Evolutionary conservation across 1,139 yeast species (phyloP).

Genomic region (Blastobotrys serpentis): DNA sequence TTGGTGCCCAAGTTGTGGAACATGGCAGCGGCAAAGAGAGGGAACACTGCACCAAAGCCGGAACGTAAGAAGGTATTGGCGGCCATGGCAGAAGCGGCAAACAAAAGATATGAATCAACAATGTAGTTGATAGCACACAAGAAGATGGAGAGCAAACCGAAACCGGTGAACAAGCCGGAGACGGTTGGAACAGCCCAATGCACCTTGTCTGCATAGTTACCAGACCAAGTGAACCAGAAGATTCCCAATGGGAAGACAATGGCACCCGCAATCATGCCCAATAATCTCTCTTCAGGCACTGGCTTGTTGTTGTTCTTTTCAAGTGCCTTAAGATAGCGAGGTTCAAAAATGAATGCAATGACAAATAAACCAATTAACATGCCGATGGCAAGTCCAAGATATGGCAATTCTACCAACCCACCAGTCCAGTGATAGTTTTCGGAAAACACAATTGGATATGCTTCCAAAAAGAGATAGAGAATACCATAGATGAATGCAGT

Average conservation of each 20-base stretch:
- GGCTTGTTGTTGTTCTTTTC: slow-evolving; percentile 55
- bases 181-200: slow-evolving; percentile 88
- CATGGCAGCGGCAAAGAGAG: slow-evolving; percentile 76
- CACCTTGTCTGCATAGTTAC: slow-evolving; percentile 61
- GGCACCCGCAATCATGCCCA: slow-evolving; percentile 70
- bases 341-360: slow-evolving; percentile 37
- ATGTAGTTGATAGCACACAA: slow-evolving; percentile 76
- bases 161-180: slow-evolving; percentile 70
- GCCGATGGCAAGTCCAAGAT: slow-evolving; percentile 39
- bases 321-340: slow-evolving; percentile 43
- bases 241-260: slow-evolving; percentile 71
- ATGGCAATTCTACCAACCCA: slow-evolving; percentile 53
- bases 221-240: slow-evolving; percentile 86
- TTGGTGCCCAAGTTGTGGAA: slow-evolving; percentile 69
- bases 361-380: slow-evolving; percentile 7
- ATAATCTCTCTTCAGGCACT: slow-evolving; percentile 76
- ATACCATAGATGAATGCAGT: slow-evolving; percentile 85
- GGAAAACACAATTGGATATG: slow-evolving; percentile 70
- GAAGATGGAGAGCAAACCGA: slow-evolving; percentile 73
- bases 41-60: slow-evolving; percentile 71
- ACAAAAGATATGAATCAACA: slow-evolving; percentile 72
- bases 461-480: slow-evolving; percentile 73
- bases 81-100: slow-evolving; percentile 90
- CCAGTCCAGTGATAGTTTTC: slow-evolving; percentile 55
- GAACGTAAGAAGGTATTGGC: slow-evolving; percentile 85